Base-by-base conservation (phyloP, 495 filamentous ascomycete genomes). In the Xylaria grammica region DNA sequence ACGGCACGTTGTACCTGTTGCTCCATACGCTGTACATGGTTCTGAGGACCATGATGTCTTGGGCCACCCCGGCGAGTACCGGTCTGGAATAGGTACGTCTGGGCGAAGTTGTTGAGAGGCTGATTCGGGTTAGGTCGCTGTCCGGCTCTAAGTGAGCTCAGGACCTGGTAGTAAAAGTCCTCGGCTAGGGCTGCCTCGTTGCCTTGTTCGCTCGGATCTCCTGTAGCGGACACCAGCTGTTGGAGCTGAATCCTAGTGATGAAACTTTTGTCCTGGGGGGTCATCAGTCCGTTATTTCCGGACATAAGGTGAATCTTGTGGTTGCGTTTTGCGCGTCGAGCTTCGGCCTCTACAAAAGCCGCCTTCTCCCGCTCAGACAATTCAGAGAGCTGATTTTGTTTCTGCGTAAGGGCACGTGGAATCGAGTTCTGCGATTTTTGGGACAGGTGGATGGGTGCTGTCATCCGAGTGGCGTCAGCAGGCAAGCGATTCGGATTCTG, bases 111-210 rank as follows among this genome's bases (percentile, higher is more conserved):
- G 72, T 89, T 96, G 19, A 96, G 81, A 0, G 96, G 96, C 69
- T 97, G 94, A 58, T 90, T 89, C 13, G 94, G 94, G 68, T 93
- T 90, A 65, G 93, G 91, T 45, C 94, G 85, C 17, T 91, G 89
- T 19, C 91, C 90, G 26, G 91, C 92, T 36, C 93, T 91, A 66
- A 99, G 96, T 66, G 97, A 93, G 68, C 87, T 92, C 69, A 94
- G 92, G 30, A 99, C 95, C 70, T 97, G 96, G 70, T 97, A 99
- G 76, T 99, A 99, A 74, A 99, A 99, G 74, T 99, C 95, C 68
- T 98, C 95, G 2, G 88, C 80, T 20, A 97, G 77, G 7, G 90
- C 87, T 57, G 91, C 87, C 68, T 97, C 93, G 0, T 88, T 87
- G 44, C 92, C 89, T 29, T 87, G 81, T 65, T 95, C 92, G 60